Conservation (phyloP, 1,139 yeast species). For the Arxiozyma slooffiae region DNA sequence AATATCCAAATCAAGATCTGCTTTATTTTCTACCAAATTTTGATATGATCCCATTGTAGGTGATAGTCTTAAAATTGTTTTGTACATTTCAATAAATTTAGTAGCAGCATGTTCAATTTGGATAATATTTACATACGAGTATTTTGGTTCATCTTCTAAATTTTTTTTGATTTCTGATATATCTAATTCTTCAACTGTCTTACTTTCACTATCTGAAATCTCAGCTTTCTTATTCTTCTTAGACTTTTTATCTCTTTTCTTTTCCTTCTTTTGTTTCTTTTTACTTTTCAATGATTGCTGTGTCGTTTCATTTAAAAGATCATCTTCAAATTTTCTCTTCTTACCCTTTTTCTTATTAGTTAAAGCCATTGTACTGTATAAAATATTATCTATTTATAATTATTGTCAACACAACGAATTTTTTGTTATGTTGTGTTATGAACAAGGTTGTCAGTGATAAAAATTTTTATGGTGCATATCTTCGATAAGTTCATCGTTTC, state of each 20-base stretch:
- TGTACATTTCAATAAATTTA: constrained; percentile 44
- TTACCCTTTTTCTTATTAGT: background rate
- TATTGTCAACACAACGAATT: background rate
- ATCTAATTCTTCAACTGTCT: background rate
- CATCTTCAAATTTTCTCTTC: background rate
- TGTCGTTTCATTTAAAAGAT: background rate
- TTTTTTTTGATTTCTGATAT: background rate
- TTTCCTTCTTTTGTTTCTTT: background rate
- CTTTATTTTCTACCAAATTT: constrained; percentile 35
- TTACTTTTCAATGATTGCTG: background rate
- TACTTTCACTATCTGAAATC: background rate
- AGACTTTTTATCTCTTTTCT: background rate
- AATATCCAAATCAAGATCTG: constrained; percentile 27
- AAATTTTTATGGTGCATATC: no score
- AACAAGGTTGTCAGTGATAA: background rate
- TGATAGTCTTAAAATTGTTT: constrained; percentile 43
- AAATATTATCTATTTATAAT: background rate
- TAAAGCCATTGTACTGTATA: background rate
- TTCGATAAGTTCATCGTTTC: background rate
- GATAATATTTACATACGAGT: constrained; percentile 32
- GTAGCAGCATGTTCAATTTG: constrained; percentile 42
- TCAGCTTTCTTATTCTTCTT: background rate
- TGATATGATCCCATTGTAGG: constrained; percentile 42
- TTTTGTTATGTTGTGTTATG: no score
- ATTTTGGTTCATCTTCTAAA: constrained; percentile 6